Base-by-base conservation (phyloP, 164 flowering plant genomes). In the Stephania yunnanensis region DNA sequence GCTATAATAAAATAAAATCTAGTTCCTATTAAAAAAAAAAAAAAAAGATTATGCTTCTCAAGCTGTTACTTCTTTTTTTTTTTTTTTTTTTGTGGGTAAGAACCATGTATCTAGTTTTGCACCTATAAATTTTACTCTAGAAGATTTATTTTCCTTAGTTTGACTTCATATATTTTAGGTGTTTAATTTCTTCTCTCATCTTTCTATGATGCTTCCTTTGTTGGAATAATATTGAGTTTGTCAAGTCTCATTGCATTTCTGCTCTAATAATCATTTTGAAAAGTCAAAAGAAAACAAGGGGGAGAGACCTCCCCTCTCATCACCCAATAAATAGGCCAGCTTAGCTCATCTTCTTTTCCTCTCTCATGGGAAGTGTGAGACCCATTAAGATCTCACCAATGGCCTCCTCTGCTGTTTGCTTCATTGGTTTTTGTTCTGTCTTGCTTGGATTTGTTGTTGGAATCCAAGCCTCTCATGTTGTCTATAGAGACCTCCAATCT, bases 401-500 rank as follows among this genome's bases (percentile, higher is more conserved):
- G 64, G 64, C 64, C 20, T 58, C 19, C 64, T 58, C 64, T 15
- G 64, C 20, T 58, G 64, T 2, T 58, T 12, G 13, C n/a, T 58
- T 58, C 15, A n/a, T 58, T 58, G n/a, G 64, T 10, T 58, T 58
- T 1, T 58, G n/a, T 58, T 58, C 61, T 17, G n/a, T 58, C 13
- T n/a, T 58, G n/a, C 64, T 58, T 58, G 64, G 20, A 19, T 58
- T 3, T 58, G 64, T 19, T 58, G 68, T 72, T 68, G 78, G 77
- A 64, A 73, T 73, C 13, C 72, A 75, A 55, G 72, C 83, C 25
- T 78, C 78, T 25, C 76, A 73, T n/a, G 42, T 68, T 2, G 4
- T 70, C 25, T 20, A 80, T 63, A 52, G 29, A n/a, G 72, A 71
- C 3, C 78, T 79, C 70, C 77, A 75, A 55, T 68, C 74, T 36